Evolutionary conservation across 2,329 filamentous ascomycete species (phyloP).

Genomic region (Alternaria sp.): DNA sequence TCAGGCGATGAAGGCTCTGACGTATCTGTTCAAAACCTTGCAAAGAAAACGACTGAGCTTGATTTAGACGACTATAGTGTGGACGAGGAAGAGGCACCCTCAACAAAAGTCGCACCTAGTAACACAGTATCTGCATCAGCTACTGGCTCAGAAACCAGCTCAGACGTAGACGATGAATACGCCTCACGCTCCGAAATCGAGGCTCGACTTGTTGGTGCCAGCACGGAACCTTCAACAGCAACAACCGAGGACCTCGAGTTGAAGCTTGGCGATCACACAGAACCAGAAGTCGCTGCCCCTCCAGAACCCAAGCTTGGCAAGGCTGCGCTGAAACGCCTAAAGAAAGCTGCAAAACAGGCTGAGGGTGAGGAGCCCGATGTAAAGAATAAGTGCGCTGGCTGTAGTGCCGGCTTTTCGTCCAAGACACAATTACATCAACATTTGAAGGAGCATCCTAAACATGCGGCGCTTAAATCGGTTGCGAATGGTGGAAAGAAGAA

Average conservation of each 20-base stretch:
- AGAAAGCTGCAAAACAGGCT: slow-evolving; percentile 55
- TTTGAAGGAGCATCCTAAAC: slow-evolving; percentile 66
- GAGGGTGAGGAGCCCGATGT: slow-evolving; percentile 34
- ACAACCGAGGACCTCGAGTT: slow-evolving; percentile 13
- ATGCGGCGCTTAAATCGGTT: slow-evolving; percentile 63
- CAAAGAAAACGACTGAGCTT: slow-evolving; percentile 25
- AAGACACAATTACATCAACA: slow-evolving; percentile 78
- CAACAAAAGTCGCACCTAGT: background rate
- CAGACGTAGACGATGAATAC: slow-evolving; percentile 48
- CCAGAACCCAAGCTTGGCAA: slow-evolving; percentile 55
- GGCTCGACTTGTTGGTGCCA: slow-evolving; percentile 39
- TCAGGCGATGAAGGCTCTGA: slow-evolving; percentile 52
- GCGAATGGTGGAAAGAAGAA: slow-evolving; percentile 28
- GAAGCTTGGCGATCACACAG: slow-evolving; percentile 8
- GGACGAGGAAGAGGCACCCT: slow-evolving; percentile 24
- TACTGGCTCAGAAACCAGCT: slow-evolving; percentile 2
- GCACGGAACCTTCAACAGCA: slow-evolving; percentile 16
- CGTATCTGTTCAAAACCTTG: slow-evolving; percentile 27
- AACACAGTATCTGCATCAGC: background rate
- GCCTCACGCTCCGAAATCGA: slow-evolving; percentile 49
- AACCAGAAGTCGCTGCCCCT: slow-evolving; percentile 7
- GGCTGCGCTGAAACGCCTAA: slow-evolving; percentile 59
- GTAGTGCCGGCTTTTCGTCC: slow-evolving; percentile 79
- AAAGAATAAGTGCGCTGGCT: slow-evolving; percentile 78
- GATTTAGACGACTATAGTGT: slow-evolving; percentile 20